phyloP scores from a whole-genome alignment of 2,329 filamentous ascomycete genomes.

The Epichloe sp. region DNA sequence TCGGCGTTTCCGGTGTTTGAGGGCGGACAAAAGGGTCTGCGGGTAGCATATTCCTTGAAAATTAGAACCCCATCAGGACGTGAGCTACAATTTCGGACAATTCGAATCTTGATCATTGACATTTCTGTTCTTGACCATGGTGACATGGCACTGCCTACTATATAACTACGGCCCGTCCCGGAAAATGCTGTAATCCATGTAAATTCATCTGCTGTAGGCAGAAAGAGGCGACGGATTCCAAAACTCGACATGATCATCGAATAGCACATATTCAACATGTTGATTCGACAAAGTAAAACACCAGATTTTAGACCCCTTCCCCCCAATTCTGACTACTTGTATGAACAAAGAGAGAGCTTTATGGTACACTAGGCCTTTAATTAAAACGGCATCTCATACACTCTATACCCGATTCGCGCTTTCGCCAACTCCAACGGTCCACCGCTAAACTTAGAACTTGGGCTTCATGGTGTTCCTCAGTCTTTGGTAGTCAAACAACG shows the following conservation, averaged over 20 bases:
- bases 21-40: neutral
- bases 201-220: neutral
- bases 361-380: constrained; percentile 38
- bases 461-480: constrained; percentile 78
- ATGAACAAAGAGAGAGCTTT: constrained; percentile 30
- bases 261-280: neutral
- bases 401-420: constrained; percentile 36
- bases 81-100: neutral
- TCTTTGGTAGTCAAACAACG: constrained; percentile 63
- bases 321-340: constrained; percentile 15
- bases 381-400: constrained; percentile 41
- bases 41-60: neutral
- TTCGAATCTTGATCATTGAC: neutral
- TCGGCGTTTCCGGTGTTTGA: constrained; percentile 8
- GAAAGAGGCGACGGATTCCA: neutral
- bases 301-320: constrained; percentile 3
- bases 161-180: too few relatives aligned
- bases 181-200: too few relatives aligned
- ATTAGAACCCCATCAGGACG: neutral
- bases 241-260: neutral
- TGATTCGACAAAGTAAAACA: constrained; percentile 7
- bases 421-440: constrained; percentile 18
- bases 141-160: neutral
- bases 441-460: constrained; percentile 41
- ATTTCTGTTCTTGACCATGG: neutral